phyloP scores from a whole-genome alignment of 257 asterid species.

The Linderniella brevidens region DNA sequence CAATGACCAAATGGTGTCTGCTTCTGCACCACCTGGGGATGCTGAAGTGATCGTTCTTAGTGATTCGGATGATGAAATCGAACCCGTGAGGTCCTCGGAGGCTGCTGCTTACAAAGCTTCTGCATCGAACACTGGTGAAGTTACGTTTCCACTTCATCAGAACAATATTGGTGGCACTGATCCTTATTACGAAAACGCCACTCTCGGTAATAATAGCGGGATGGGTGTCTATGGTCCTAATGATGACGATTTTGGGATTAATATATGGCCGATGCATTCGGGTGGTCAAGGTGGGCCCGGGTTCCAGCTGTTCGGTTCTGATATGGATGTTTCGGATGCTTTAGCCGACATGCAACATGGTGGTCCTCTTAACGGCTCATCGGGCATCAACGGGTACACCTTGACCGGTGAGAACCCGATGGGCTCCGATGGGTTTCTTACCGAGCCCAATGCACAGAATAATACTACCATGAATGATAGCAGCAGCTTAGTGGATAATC shows the following conservation, averaged over 20 bases:
- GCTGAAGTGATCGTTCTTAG: slow-evolving; percentile 63
- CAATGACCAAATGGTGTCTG: slow-evolving; percentile 21
- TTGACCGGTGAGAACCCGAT: slow-evolving; percentile 33
- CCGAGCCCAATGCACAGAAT: slow-evolving; percentile 22
- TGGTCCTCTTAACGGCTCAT: slow-evolving; percentile 32
- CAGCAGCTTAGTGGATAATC: slow-evolving; percentile 50
- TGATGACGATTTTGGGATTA: slow-evolving; percentile 57
- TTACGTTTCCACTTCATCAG: slow-evolving; percentile 26
- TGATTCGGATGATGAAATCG: slow-evolving; percentile 90
- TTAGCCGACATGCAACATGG: slow-evolving; percentile 45
- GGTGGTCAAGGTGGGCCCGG: slow-evolving; percentile 60
- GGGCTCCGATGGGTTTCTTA: slow-evolving; percentile 40
- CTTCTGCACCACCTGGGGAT: slow-evolving; percentile 30
- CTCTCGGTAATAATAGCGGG: slow-evolving; percentile 28
- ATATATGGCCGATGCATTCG: slow-evolving; percentile 66
- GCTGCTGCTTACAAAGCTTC: slow-evolving; percentile 17
- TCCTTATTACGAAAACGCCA: slow-evolving; percentile 42
- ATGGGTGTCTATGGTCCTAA: slow-evolving; percentile 30
- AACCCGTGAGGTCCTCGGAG: slow-evolving; percentile 27
- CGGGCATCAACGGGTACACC: slow-evolving; percentile 35
- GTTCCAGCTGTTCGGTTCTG: slow-evolving; percentile 76
- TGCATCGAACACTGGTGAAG: slow-evolving; percentile 24
- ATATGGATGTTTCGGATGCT: slow-evolving; percentile 49
- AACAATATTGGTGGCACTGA: slow-evolving; percentile 35
- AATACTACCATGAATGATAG: slow-evolving; percentile 28